Evolutionary conservation across 2,329 filamentous ascomycete genomes (phyloP).

Genomic region (Talaromyces islandicus): DNA sequence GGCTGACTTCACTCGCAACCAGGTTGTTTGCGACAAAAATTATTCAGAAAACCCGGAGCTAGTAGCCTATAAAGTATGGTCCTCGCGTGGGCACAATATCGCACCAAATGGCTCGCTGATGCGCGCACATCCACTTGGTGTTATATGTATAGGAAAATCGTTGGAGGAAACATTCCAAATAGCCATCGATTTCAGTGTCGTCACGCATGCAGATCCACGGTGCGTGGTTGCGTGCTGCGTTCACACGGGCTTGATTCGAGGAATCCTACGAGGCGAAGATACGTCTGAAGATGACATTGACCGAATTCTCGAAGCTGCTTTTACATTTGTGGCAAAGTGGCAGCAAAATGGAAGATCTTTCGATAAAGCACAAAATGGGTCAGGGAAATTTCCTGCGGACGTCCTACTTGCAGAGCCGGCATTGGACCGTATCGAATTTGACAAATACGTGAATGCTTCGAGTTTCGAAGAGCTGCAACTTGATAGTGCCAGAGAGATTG

Average conservation of each 20-base stretch:
- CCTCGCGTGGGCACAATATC: conserved; percentile 20
- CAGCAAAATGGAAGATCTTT: not conserved
- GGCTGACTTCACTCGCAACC: not conserved
- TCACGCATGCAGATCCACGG: conserved; percentile 48
- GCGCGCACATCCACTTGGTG: conserved; percentile 47
- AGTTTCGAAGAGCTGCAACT: conserved; percentile 37
- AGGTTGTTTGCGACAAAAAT: conserved; percentile 28
- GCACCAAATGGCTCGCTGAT: conserved; percentile 51
- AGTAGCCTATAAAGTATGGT: conserved; percentile 39
- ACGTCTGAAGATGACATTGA: not conserved
- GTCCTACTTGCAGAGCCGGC: not conserved
- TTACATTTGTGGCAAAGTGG: not conserved
- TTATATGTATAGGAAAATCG: conserved; percentile 39
- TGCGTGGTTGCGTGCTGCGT: conserved; percentile 48
- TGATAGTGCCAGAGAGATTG: conserved; percentile 43
- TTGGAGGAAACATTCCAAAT: conserved; percentile 41
- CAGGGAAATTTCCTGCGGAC: not conserved
- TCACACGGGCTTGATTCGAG: conserved; percentile 42
- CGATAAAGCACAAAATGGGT: not conserved
- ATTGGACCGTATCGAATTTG: conserved; percentile 39
- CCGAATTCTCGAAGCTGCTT: not conserved
- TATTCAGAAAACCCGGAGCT: conserved; percentile 38
- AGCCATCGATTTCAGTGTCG: conserved; percentile 37
- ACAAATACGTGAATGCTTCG: conserved; percentile 33
- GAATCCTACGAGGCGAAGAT: conserved; percentile 43